These are phyloP conservation scores for Cucumis melo DNA, from an alignment of 306 rosid species.

Conservation along the genomic window DNA sequence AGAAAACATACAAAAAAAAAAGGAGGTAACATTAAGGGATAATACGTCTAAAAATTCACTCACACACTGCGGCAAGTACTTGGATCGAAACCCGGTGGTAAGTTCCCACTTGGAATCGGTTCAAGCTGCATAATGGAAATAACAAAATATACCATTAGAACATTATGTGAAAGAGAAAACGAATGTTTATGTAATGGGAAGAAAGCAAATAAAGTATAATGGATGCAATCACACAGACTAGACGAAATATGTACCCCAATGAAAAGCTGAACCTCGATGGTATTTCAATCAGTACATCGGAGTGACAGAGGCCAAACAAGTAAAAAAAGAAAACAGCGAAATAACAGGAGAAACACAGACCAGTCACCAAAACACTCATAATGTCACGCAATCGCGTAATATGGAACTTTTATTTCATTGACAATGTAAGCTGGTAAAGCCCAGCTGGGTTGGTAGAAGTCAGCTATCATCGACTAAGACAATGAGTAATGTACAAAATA, in stretches of 20 bases:
- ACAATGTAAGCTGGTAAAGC: background rate
- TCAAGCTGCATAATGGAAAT: constrained; percentile 89
- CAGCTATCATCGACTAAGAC: background rate
- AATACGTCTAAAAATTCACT: constrained; percentile 59
- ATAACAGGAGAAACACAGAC: background rate
- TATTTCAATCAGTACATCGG: background rate
- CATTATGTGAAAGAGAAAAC: background rate
- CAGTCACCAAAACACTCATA: background rate
- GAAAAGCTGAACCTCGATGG: background rate
- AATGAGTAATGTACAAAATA: background rate
- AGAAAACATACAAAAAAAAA: background rate
- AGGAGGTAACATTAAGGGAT: background rate
- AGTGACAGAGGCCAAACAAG: background rate
- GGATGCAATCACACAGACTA: background rate
- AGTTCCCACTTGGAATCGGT: constrained; percentile 99
- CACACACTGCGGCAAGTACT: constrained; percentile 99
- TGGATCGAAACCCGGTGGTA: constrained; percentile 99
- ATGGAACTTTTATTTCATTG: background rate
- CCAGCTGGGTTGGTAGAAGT: background rate
- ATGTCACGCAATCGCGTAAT: background rate
- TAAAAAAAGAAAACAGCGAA: background rate
- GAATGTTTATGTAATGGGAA: background rate
- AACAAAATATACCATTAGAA: constrained; percentile 15
- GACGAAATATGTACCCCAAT: background rate
- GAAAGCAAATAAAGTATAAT: background rate